Evolutionary conservation across 805 yeast genomes (phyloP), one percentile per base, ranked within the genome.

Genomic region (Blastobotrys attinorum): DNA sequence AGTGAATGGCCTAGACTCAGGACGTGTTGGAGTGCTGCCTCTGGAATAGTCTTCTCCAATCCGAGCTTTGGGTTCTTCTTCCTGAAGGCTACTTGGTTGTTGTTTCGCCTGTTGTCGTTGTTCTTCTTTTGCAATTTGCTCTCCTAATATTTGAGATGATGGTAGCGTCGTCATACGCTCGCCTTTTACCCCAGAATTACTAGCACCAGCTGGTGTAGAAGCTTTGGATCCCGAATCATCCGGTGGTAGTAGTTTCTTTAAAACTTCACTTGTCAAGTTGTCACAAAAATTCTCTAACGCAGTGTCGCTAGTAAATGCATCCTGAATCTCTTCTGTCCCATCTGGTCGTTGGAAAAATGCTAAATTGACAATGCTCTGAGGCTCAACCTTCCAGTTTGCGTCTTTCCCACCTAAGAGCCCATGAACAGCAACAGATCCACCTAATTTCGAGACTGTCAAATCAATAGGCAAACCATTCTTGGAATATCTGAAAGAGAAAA

Each of bases 281-380:
- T 40, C 39, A 10, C 22, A 31, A 33, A 47, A 39, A 20, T 22
- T 10, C 32, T 49, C 51, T 2, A 45, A 43, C 22, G 38, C 38
- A 7, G 37, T 33, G 3, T 44, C 52, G 7, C 46, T 40, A 11
- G 35, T 27, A 22, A 44, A 50, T n/a, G 45, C 48, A 29, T 47
- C 49, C 22, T 42, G 45, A 7, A 49, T 22, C 22, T 42, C 47
- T 29, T 51, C 54, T 16, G 52, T 39, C 18, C 52, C 49, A 18
- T 51, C 54, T 18, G 49, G 52, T 11, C 52, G 44, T 37, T 38
- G 38, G 43, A 51, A 48, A 35, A 51, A 53, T 8, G 52, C 25
- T 25, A 22, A 13, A 29, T 47, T 47, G 20, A 48, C 37, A 32
- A 44, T 44, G n/a, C 31, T 37, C 29, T 13, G 16, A 4, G 46